Percentiles rank a stretch among this genome's conserved stretches.
phyloP scores from a whole-genome alignment of 106 monocot species.

The Dendrobium officinale region DNA sequence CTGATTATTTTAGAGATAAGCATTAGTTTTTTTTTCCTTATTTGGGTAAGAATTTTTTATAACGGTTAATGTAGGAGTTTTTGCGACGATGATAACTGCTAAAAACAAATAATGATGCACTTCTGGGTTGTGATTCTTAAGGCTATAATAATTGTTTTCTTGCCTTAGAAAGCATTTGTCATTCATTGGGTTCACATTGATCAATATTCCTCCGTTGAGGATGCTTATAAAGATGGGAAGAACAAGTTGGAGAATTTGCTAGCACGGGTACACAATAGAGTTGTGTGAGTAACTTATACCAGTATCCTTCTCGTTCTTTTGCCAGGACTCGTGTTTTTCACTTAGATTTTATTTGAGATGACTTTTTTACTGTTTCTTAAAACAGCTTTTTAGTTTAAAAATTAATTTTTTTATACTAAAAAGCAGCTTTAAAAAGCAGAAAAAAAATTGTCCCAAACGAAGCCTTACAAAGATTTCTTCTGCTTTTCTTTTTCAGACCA shows the following conservation, averaged over 20 bases:
- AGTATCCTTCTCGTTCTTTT: neutral
- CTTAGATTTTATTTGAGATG: neutral
- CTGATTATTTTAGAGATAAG: no score
- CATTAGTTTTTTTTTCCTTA: no score
- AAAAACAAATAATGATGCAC: neutral
- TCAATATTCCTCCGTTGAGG: slow-evolving; percentile 56
- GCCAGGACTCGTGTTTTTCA: neutral
- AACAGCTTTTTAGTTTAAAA: no score
- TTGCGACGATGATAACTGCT: neutral
- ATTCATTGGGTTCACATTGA: slow-evolving; percentile 87
- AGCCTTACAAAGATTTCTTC: neutral
- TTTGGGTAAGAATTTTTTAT: neutral
- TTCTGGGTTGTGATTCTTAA: neutral
- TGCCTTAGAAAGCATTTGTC: slow-evolving; percentile 63
- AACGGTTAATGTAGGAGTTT: neutral
- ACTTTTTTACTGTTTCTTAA: no score
- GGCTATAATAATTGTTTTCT: slow-evolving; percentile 4
- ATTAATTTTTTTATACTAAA: no score
- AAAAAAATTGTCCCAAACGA: no score
- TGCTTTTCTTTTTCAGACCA: slow-evolving; percentile 18
- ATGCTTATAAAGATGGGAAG: slow-evolving; percentile 81
- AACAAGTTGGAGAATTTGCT: slow-evolving; percentile 43
- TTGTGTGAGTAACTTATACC: slow-evolving; percentile 27
- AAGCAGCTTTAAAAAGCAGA: no score
- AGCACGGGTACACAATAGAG: slow-evolving; percentile 57